Base-by-base conservation (phyloP, 2,329 filamentous ascomycete genomes). In the Sporothrix sp. region DNA sequence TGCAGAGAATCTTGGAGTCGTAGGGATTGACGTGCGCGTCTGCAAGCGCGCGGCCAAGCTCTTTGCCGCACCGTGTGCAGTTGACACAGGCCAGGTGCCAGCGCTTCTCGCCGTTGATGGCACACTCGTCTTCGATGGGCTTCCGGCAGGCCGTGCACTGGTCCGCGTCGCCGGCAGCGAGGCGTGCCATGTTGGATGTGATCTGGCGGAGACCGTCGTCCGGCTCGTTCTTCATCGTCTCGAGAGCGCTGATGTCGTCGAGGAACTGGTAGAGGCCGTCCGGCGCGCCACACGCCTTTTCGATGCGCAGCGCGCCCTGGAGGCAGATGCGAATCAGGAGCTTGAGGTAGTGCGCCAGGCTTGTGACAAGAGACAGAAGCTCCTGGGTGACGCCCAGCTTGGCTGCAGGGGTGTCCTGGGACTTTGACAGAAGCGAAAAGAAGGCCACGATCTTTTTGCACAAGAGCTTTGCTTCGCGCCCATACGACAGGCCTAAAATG, bases 371-470 rank as follows among this genome's bases (percentile, higher is more conserved):
- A 7, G 91, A 95, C n/a, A 98, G 71, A n/a, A 98, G 76, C 65
- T 98, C 93, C 65, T 98, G 93, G 8, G 93, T 98, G 28, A 98
- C 93, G 38, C 93, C 93, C 37, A 97, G 79, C 64, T 96, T 93
- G 52, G 87, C 79, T 33, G 87, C 82, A n/a, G 85, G 87, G 8
- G 83, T 87, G 62, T 96, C 90, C 63, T 97, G 91, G 1, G 90
- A 93, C 66, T 95, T 95, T 6, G 91, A 95, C 8, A 98, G 75
- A 16, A 98, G 73, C 11, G 89, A 89, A 66, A 98, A 98, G 72
- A 98, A 98, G 23, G 91, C 87, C 6, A 98, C 93, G 50, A 98
- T 95, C 68, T 98, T 98, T 69, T 98, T 98, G 74, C 93, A 98
- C n/a, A 98, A 79, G 46, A 98, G 75, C 68, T 98, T 98, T n/a